phyloP scores from a whole-genome alignment of 352 stramenopile species.

The Thraustochytrium sp. region DNA sequence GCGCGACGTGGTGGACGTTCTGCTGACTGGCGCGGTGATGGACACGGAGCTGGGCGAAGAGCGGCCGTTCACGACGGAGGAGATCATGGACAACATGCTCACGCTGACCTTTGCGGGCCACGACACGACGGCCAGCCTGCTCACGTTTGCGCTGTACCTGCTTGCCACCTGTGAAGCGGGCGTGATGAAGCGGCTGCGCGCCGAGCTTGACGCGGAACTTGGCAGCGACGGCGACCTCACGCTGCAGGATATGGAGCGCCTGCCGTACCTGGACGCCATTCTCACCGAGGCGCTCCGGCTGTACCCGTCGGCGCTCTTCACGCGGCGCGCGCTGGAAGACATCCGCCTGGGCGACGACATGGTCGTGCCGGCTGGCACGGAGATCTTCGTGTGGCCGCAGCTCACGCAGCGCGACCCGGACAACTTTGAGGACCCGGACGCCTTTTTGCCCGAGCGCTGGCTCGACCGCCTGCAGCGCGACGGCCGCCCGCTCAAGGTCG shows the following conservation, averaged over 20 bases:
- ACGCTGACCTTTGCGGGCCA: slow-evolving; percentile 24
- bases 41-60: not conserved
- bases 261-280: not conserved
- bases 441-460: slow-evolving; percentile 41
- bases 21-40: not conserved
- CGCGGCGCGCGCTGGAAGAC: not conserved
- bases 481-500: not conserved
- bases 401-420: slow-evolving; percentile 8
- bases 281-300: slow-evolving; percentile 16
- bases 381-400: slow-evolving; percentile 35
- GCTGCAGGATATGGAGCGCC: not conserved
- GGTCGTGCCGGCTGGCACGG: slow-evolving; percentile 7
- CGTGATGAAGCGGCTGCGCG: not conserved
- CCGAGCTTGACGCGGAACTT: not conserved
- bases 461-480: not conserved
- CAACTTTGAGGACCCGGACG: slow-evolving; percentile 9
- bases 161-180: not conserved
- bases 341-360: not conserved
- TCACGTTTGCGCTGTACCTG: slow-evolving; percentile 1
- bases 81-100: slow-evolving; percentile 16
- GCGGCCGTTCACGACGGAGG: not conserved
- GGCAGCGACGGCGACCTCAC: not conserved
- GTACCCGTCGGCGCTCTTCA: slow-evolving; percentile 4
- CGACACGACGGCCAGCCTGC: slow-evolving; percentile 2
- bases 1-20: not conserved